Evolutionary conservation across 805 yeast genomes (phyloP), one percentile per base, ranked within the genome.

Genomic region (Yarrowia osloensis): DNA sequence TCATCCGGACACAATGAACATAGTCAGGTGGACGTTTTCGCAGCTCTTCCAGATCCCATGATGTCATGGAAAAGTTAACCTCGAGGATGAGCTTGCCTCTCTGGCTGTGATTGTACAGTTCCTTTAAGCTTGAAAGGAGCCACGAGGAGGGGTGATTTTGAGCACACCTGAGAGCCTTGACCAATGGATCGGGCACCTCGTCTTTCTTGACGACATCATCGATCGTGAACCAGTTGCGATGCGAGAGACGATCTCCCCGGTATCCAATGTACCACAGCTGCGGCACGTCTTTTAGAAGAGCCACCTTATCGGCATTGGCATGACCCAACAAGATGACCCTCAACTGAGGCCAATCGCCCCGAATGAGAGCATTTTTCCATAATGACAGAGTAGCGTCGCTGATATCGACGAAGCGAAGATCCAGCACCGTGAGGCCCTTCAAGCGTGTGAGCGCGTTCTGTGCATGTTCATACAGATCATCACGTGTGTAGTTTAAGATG

Each of bases 181-280:
- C n/a, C 49, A 57, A 40, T 24, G 37, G 49, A 26, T 39, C 49
- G 28, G 63, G 49, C 13, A 40, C 19, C 21, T 37, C 47, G 4
- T n/a, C 19, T n/a, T 40, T 57, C 7, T 19, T n/a, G 13, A 28
- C 5, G 12, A 28, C 49, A 12, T 57, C 28, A 5, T 26, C 2
- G 33, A 35, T 40, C 37, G 63, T 57, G 63, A 17, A 57, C 63
- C 63, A 57, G 28, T 40, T 29, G 13, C 22, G 49, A n/a, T 57
- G 49, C 6, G 28, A 13, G 4, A 39, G 15, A 6, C 63, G 47
- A 6, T 40, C 39, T 7, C 63, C 63, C 11, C 63, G 24, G 28
- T 57, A 57, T 7, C 63, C 63, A 1, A 57, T 28, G 21, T 28
- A 57, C 63, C 63, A 57, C 28, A 57, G 28, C n/a, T 57, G 63